Evolutionary conservation across 176 grass and related monocot genomes (phyloP), one percentile per base, ranked within the genome.

Genomic region (Phoenix roebelenii): DNA sequence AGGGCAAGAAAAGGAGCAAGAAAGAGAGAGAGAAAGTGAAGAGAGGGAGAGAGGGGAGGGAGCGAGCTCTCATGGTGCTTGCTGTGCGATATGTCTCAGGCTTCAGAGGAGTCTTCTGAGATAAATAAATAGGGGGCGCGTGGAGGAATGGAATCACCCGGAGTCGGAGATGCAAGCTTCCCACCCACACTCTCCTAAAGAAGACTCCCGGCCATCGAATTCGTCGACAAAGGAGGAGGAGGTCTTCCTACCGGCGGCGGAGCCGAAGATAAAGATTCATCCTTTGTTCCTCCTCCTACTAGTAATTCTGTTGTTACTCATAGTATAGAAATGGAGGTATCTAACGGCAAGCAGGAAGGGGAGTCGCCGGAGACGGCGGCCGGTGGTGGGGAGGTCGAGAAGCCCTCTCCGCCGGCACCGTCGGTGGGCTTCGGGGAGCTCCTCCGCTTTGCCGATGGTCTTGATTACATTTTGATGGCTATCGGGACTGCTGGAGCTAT

Each of bases 401-500:
- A 56, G 65, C 65, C 65, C 7, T 25, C 52, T n/a, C 52, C 65
- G 52, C 26, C 28, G 26, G 28, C n/a, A 4, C 65, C 51, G 28
- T 22, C 52, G 25, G 51, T 55, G 52, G 65, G 65, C 10, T 90
- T 95, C 80, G 74, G 74, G 57, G 80, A 95, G 74, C 83, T 95
- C 14, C 87, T 95, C 67, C 58, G 76, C 53, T 95, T 95, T 64
- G 90, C 90, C 7, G 90, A 95, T 60, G 65, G 72, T 52, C 70
- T 82, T 24, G 90, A 95, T 59, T 86, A 72, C 73, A 35, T 81
- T 17, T 80, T 95, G 23, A 95, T 95, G 90, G 72, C 86, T 5
- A 74, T 83, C 0, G 90, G 90, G 16, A 90, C 73, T 67, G 70
- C 68, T 18, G 90, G 90, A 22, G 90, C 90, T 14, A 26, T 95